Percentiles rank a stretch among this genome's conserved stretches.
phyloP scores from a whole-genome alignment of 2,329 filamentous ascomycete genomes.

The Colletotrichum costaricense region DNA sequence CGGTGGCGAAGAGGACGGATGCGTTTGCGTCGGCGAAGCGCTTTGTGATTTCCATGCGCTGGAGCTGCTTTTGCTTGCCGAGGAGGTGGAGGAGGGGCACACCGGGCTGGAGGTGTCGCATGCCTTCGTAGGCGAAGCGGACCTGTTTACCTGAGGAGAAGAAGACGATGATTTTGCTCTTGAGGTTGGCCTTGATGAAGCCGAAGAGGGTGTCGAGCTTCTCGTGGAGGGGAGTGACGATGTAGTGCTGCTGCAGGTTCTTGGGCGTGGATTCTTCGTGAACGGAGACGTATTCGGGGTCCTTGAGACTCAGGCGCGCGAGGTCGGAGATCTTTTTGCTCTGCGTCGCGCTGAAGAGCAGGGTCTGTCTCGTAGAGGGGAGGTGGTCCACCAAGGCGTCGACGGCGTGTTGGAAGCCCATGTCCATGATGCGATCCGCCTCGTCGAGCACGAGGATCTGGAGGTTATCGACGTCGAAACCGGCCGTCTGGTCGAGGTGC shows the following conservation, averaged over 20 bases:
- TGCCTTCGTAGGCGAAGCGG: constrained; percentile 92
- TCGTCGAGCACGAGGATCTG: constrained; percentile 96
- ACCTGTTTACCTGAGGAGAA: constrained; percentile 96
- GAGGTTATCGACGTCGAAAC: constrained; percentile 89
- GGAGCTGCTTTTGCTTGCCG: constrained; percentile 91
- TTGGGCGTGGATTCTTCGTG: constrained; percentile 90
- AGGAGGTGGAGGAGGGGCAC: constrained; percentile 93
- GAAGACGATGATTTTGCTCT: constrained; percentile 95
- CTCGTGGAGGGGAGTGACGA: constrained; percentile 84
- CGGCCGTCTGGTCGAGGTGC: constrained; percentile 92
- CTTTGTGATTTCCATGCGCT: constrained; percentile 86
- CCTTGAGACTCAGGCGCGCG: constrained; percentile 85
- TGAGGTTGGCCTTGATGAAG: constrained; percentile 90
- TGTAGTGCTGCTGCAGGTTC: constrained; percentile 90
- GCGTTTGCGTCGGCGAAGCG: constrained; percentile 85
- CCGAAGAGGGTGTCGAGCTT: constrained; percentile 94
- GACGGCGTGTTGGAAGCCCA: constrained; percentile 92
- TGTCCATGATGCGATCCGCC: constrained; percentile 95
- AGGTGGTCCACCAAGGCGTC: constrained; percentile 95
- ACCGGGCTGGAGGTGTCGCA: constrained; percentile 93
- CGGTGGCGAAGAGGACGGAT: constrained; percentile 92
- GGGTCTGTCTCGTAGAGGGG: constrained; percentile 85
- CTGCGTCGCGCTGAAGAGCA: constrained; percentile 96
- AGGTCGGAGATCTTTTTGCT: constrained; percentile 94
- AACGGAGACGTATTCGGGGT: constrained; percentile 95